Evolutionary conservation across 441 rosid genomes (phyloP).

Genomic region (Theobroma grandiflorum): DNA sequence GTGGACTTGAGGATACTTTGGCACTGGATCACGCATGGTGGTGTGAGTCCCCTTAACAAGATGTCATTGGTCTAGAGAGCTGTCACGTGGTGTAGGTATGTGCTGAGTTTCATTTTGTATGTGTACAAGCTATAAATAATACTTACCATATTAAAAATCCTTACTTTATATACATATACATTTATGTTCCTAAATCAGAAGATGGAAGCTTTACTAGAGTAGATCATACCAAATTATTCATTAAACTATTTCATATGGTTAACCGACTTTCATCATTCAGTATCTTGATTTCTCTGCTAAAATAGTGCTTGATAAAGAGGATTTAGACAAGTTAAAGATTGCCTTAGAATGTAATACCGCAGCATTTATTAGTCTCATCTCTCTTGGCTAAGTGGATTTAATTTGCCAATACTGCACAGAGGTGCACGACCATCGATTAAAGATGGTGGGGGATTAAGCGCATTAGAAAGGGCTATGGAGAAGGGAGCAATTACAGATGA

Average conservation of each 20-base stretch:
- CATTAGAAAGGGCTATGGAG: constrained; percentile 91
- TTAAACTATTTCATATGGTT: constrained; percentile 2
- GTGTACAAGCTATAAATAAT: not conserved
- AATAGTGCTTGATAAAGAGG: constrained; percentile 10
- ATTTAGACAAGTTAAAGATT: not conserved
- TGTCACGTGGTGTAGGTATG: constrained; percentile 12
- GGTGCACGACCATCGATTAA: constrained; percentile 76
- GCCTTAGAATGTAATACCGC: not conserved
- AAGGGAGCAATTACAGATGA: constrained; percentile 92
- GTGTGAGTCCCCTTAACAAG: not conserved
- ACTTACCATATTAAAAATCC: not conserved
- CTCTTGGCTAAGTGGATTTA: constrained; percentile 5
- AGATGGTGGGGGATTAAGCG: constrained; percentile 78
- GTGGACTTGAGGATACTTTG: no score
- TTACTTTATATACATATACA: no score
- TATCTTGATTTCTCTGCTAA: constrained; percentile 12
- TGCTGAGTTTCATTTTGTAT: not conserved
- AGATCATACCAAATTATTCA: not conserved
- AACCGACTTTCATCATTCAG: not conserved
- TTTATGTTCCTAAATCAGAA: not conserved
- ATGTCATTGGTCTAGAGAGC: not conserved
- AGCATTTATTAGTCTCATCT: not conserved
- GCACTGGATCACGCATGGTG: no score
- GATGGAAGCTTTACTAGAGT: constrained; percentile 12
- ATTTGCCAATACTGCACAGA: constrained; percentile 43